These are phyloP conservation scores for Croton setiger DNA, from an alignment of 441 rosid species.

Conservation along the genomic window DNA sequence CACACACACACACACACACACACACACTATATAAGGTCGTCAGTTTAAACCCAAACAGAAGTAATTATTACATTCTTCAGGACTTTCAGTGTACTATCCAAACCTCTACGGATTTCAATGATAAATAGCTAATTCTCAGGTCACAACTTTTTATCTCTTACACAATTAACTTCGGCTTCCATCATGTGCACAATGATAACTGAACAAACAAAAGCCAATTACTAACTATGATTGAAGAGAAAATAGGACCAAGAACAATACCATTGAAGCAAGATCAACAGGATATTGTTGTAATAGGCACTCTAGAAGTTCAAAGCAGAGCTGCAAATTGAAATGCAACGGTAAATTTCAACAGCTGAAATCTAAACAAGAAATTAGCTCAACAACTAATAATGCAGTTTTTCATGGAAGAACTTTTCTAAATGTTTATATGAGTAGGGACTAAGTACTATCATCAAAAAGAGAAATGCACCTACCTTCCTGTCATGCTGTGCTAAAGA, in stretches of 20 bases:
- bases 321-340: slow-evolving; percentile 46
- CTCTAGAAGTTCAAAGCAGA: slow-evolving; percentile 82
- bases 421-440: background rate
- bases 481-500: slow-evolving; percentile 74
- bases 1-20: background rate
- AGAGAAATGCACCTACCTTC: slow-evolving; percentile 41
- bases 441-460: background rate
- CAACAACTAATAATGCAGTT: slow-evolving; percentile 1
- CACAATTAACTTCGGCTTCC: background rate
- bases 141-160: background rate
- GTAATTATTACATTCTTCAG: background rate
- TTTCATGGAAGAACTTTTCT: slow-evolving; percentile 1
- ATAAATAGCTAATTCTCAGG: slow-evolving; percentile 2
- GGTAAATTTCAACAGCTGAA: slow-evolving; percentile 21
- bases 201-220: slow-evolving; percentile 10
- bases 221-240: slow-evolving; percentile 13
- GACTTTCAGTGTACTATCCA: background rate
- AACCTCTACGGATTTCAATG: slow-evolving; percentile 12
- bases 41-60: background rate
- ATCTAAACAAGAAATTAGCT: slow-evolving; percentile 14
- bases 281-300: slow-evolving; percentile 63
- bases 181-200: background rate
- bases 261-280: slow-evolving; percentile 49
- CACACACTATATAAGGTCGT: background rate
- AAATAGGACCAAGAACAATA: slow-evolving; percentile 31